Conservation (phyloP, 164 flowering plant genomes). For the Annona squamosa region DNA sequence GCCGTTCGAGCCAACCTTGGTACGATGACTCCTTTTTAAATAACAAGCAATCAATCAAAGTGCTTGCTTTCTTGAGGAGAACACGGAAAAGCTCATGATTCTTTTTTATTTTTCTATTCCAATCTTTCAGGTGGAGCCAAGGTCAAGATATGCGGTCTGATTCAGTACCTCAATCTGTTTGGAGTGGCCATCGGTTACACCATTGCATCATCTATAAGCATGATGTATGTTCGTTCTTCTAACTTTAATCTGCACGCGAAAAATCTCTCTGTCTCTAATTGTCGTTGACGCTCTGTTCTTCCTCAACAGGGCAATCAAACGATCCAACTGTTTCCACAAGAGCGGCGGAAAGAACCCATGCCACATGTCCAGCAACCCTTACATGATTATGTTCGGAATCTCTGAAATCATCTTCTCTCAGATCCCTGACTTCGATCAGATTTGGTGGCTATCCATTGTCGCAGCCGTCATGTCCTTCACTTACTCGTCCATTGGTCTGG, state of each 20-base stretch:
- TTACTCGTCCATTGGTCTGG: slow-evolving; percentile 47
- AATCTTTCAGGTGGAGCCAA: slow-evolving; percentile 34
- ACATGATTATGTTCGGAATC: slow-evolving; percentile 45
- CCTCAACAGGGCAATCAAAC: slow-evolving; percentile 42
- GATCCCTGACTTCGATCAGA: slow-evolving; percentile 50
- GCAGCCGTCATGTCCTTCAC: slow-evolving; percentile 67
- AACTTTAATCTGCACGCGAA: neutral
- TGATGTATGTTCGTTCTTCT: slow-evolving; percentile 27
- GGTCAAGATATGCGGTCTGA: slow-evolving; percentile 35
- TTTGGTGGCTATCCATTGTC: slow-evolving; percentile 59
- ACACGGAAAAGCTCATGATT: neutral
- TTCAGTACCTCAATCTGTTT: slow-evolving; percentile 39
- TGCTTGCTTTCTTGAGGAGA: neutral
- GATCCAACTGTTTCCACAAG: slow-evolving; percentile 54
- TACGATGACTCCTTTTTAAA: slow-evolving; percentile 4
- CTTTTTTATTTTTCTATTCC: neutral
- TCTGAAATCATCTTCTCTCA: slow-evolving; percentile 40
- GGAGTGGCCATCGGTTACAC: slow-evolving; percentile 52
- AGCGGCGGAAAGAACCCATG: slow-evolving; percentile 32
- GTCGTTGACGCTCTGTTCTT: neutral
- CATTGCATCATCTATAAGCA: slow-evolving; percentile 50
- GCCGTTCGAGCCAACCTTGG: slow-evolving; percentile 52
- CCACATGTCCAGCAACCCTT: slow-evolving; percentile 34
- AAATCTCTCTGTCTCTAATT: neutral
- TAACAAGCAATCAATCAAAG: neutral